Evolutionary conservation across 2,329 filamentous ascomycete species (phyloP).

Genomic region (Thermothelomyces thermophilus): DNA sequence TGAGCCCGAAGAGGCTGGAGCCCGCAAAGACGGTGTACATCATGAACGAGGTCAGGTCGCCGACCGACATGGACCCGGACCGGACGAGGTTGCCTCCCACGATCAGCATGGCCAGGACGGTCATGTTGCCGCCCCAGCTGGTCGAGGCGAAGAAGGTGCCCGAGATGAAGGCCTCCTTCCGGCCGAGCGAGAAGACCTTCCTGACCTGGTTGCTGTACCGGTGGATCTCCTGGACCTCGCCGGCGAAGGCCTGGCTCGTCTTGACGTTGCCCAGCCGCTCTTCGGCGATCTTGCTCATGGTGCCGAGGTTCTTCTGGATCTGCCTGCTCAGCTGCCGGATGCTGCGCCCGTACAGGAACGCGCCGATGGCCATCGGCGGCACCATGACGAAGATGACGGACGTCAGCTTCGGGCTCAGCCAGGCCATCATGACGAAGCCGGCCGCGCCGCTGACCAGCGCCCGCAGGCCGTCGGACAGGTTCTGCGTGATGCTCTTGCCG

Average conservation of each 20-base stretch:
- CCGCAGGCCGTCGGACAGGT: conserved; percentile 90
- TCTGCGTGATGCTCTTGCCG: conserved; percentile 97
- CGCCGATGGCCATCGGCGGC: conserved; percentile 82
- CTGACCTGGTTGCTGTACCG: conserved; percentile 90
- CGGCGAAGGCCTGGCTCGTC: conserved; percentile 93
- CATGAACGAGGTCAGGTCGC: conserved; percentile 90
- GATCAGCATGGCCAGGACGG: conserved; percentile 82
- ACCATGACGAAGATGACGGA: conserved; percentile 81
- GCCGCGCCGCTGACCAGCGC: conserved; percentile 84
- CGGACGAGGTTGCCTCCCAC: conserved; percentile 88
- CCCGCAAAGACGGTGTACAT: conserved; percentile 92
- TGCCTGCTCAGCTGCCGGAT: conserved; percentile 85
- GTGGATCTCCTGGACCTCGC: conserved; percentile 80
- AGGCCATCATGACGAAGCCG: conserved; percentile 91
- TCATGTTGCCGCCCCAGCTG: conserved; percentile 93
- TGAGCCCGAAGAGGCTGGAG: conserved; percentile 87
- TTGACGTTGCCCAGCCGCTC: conserved; percentile 95
- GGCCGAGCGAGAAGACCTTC: conserved; percentile 85
- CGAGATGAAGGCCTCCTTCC: conserved; percentile 77
- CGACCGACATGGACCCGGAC: conserved; percentile 76
- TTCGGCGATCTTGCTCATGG: conserved; percentile 93
- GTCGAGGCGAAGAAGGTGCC: conserved; percentile 85
- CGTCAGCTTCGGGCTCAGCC: conserved; percentile 84
- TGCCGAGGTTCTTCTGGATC: conserved; percentile 90
- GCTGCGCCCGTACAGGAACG: conserved; percentile 83